Evolutionary conservation across 1,284 basidiomycete species (phyloP).

Genomic region (Microbotryomycetes sp.): DNA sequence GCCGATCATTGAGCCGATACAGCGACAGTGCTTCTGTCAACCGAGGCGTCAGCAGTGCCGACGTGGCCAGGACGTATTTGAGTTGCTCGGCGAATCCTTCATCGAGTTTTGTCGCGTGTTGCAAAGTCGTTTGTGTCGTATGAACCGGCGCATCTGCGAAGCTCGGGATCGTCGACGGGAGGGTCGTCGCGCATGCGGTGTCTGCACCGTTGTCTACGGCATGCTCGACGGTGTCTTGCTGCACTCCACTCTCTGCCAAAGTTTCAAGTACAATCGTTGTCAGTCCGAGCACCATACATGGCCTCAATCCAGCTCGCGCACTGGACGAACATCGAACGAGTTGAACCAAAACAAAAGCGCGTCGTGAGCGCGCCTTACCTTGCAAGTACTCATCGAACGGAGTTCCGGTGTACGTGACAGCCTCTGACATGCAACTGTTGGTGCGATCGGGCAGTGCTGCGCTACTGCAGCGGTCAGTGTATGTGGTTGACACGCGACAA

Average conservation of each 20-base stretch:
- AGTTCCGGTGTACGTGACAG: neutral
- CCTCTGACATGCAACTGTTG: constrained; percentile 11
- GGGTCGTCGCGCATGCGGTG: too few relatives aligned
- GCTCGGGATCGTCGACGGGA: too few relatives aligned
- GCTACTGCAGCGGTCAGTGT: too few relatives aligned
- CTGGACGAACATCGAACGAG: neutral
- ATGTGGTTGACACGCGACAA: too few relatives aligned
- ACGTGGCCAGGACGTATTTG: constrained; percentile 24
- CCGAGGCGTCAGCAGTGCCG: constrained; percentile 13
- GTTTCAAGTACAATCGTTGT: neutral
- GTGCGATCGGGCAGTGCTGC: too few relatives aligned
- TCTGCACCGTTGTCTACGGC: too few relatives aligned
- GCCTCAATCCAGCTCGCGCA: neutral
- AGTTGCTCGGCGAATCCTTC: constrained; percentile 3
- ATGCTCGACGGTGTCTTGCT: too few relatives aligned
- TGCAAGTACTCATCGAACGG: constrained; percentile 9
- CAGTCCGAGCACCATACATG: neutral
- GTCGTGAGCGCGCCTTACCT: neutral
- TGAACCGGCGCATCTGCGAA: too few relatives aligned
- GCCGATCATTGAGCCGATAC: constrained; percentile 9
- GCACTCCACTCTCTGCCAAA: neutral
- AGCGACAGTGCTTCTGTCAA: constrained; percentile 21
- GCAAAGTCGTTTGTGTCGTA: too few relatives aligned
- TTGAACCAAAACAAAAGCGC: neutral
- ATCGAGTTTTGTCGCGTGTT: neutral